Conservation (phyloP, 2,329 filamentous ascomycete genomes). For the Neocucurbitaria cava region DNA sequence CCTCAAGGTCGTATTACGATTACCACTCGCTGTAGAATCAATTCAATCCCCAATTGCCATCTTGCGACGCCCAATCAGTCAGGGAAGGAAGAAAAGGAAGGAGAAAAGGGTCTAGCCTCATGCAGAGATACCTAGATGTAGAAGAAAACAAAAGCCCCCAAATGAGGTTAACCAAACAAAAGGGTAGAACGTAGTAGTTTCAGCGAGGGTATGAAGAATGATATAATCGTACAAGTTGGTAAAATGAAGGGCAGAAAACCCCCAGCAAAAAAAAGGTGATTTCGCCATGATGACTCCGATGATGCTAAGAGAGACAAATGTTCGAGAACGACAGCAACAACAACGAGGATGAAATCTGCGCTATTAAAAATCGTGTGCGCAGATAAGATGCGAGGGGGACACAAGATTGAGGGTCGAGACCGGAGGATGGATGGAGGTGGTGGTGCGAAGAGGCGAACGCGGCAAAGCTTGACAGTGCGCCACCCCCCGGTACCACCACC, state of each 20-base stretch:
- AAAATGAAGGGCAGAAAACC: not conserved
- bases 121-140: not conserved
- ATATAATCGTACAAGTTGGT: conserved; percentile 12
- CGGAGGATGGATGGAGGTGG: not conserved
- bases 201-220: conserved; percentile 32
- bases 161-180: not conserved
- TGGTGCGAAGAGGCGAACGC: not conserved
- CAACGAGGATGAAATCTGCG: not conserved
- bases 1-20: not conserved
- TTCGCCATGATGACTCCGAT: conserved; percentile 10
- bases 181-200: conserved; percentile 13
- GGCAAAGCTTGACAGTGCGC: not conserved
- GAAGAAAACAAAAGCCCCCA: not conserved
- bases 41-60: not conserved
- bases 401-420: not conserved
- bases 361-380: no score
- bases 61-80: no score
- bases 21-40: not conserved
- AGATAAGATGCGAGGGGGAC: not conserved
- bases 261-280: conserved; percentile 1
- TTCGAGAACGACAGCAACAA: not conserved
- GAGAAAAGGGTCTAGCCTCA: not conserved
- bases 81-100: not conserved
- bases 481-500: not conserved
- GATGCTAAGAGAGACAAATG: conserved; percentile 7